Conservation (phyloP, 148 eudicot species). For the Rhododendron williamsianum region DNA sequence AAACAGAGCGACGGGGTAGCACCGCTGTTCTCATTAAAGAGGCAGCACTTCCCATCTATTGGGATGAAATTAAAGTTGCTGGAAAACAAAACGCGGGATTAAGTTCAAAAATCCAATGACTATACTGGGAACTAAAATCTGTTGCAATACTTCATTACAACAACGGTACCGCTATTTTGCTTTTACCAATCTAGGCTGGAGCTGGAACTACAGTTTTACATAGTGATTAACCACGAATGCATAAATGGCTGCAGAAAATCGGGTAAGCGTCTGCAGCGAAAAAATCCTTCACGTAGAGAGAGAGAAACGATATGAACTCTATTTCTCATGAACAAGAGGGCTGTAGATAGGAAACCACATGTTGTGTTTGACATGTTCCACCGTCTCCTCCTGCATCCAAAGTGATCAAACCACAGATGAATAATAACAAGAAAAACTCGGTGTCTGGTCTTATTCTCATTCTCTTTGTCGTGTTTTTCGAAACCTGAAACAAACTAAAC, state of each 20-base stretch:
- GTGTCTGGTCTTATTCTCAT: background rate
- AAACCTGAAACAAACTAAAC: background rate
- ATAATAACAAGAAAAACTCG: background rate
- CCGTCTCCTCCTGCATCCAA: slow-evolving; percentile 64
- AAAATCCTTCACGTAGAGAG: background rate
- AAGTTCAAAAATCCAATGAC: background rate
- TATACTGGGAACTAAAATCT: background rate
- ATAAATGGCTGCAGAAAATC: background rate
- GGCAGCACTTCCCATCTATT: background rate
- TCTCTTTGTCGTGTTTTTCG: background rate
- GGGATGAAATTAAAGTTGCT: background rate
- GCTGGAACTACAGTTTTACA: background rate
- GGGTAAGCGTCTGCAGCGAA: background rate
- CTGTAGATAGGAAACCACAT: slow-evolving; percentile 95
- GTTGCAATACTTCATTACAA: background rate
- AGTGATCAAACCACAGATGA: background rate
- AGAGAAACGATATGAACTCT: slow-evolving; percentile 9
- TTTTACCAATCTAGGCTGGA: background rate
- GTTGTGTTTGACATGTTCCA: slow-evolving; percentile 56
- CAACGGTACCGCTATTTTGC: background rate
- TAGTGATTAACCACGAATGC: background rate
- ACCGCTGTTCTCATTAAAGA: background rate
- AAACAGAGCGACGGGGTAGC: no score
- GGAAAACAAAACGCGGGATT: background rate
- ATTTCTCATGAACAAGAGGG: slow-evolving; percentile 92